A percentile compares a stretch with the other conserved stretches of the same genome.
Conservation (phyloP, 257 asterid genomes). For the Lavandula angustifolia region DNA sequence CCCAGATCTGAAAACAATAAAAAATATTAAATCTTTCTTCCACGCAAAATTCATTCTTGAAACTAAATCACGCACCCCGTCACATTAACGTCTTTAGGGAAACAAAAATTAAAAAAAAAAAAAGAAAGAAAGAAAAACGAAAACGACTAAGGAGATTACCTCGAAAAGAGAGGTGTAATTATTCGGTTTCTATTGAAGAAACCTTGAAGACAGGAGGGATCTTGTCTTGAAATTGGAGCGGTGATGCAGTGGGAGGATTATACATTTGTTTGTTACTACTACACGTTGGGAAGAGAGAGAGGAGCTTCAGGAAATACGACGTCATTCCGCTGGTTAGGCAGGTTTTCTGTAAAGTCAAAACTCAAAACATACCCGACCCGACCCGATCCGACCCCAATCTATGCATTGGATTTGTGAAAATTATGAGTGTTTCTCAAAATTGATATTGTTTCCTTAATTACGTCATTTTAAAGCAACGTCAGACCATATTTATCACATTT, state of each 20-base stretch:
- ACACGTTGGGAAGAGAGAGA: slow-evolving; percentile 20
- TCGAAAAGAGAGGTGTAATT: slow-evolving; percentile 34
- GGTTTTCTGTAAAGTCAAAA: slow-evolving; percentile 28
- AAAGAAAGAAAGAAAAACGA: background rate
- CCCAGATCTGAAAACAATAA: slow-evolving; percentile 53
- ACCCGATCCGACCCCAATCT: background rate
- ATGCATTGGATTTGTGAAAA: too few relatives aligned
- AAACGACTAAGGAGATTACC: slow-evolving; percentile 29
- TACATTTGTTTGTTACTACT: slow-evolving; percentile 30
- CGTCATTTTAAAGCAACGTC: too few relatives aligned
- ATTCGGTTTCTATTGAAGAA: slow-evolving; percentile 35
- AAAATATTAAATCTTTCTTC: slow-evolving; percentile 33
- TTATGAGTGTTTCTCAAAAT: too few relatives aligned
- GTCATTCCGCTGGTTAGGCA: slow-evolving; percentile 27
- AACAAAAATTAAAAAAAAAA: background rate
- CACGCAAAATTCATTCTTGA: slow-evolving; percentile 25
- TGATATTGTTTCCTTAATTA: too few relatives aligned
- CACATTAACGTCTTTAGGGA: slow-evolving; percentile 13
- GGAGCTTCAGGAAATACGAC: slow-evolving; percentile 36
- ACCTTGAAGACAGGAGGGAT: slow-evolving; percentile 32
- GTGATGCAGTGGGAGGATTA: slow-evolving; percentile 41
- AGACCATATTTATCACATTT: too few relatives aligned
- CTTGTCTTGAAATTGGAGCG: slow-evolving; percentile 41
- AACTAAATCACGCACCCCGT: slow-evolving; percentile 26
- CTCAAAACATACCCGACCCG: slow-evolving; percentile 17